Percentiles rank a stretch among this genome's conserved stretches.
Conservation (phyloP, 2,329 filamentous ascomycete genomes). For the Epichloe uncinata region DNA sequence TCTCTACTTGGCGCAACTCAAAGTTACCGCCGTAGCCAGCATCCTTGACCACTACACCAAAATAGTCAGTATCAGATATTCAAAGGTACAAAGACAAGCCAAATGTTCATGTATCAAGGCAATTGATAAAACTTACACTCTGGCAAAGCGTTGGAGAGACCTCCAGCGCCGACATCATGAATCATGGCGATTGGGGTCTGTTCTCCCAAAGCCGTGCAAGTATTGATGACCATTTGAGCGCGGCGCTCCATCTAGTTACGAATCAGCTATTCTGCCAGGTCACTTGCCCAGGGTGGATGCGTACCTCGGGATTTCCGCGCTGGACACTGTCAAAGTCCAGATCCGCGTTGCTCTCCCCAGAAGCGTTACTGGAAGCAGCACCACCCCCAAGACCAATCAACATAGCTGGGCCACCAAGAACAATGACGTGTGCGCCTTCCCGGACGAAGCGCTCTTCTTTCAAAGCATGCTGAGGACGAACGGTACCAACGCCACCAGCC, state of each 20-base stretch:
- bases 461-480: conserved; percentile 78
- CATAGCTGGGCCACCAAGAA: conserved; percentile 94
- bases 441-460: conserved; percentile 71
- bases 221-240: conserved; percentile 96
- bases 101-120: background rate
- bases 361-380: conserved; percentile 82
- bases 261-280: background rate
- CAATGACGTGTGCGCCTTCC: conserved; percentile 79
- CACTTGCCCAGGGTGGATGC: background rate
- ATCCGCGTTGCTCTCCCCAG: conserved; percentile 77
- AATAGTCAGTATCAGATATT: background rate
- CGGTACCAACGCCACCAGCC: conserved; percentile 86
- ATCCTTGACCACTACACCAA: conserved; percentile 59
- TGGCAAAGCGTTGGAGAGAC: conserved; percentile 60
- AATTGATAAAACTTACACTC: conserved; percentile 34
- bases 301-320: conserved; percentile 73
- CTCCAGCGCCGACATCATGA: conserved; percentile 92
- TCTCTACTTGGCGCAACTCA: conserved; percentile 88
- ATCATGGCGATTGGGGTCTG: conserved; percentile 92
- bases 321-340: conserved; percentile 97
- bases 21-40: conserved; percentile 84
- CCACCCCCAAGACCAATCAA: conserved; percentile 95
- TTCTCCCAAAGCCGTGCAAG: conserved; percentile 71
- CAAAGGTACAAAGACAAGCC: background rate
- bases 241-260: conserved; percentile 60